Evolutionary conservation across 305 asterid genomes (phyloP), one percentile per base, ranked within the genome.

Genomic region (Coffea humblotiana): DNA sequence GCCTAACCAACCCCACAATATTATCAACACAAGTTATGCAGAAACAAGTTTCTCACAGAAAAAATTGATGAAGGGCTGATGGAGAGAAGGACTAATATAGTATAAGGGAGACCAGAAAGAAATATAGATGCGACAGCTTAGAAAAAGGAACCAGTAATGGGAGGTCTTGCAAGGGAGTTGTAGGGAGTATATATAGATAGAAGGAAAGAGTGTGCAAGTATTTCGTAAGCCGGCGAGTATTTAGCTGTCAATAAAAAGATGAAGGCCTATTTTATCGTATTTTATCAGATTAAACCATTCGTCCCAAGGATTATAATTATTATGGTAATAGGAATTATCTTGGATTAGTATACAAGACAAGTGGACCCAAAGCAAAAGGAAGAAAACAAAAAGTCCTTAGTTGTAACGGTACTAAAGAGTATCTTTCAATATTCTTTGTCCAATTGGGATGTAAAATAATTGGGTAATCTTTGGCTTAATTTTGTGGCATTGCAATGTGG

Each of bases 131-230:
- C 2, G 18, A 54, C 7, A 4, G 8, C 32, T 29, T 29, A 29
- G 32, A 29, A 56, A 0, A 64, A 1, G 19, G 75, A 58, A 43
- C 9, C 27, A 47, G 40, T 19, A 18, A 61, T 23, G 75, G 40
- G 40, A 51, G 56, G 51, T 32, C 2, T 4, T 63, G 21, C 1
- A 71, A 43, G 69, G 37, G 77, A 13, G 60, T 68, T 5, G 78
- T 75, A 10, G 52, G 13, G 88, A 27, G 86, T 88, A 79, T 89
- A 81, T 88, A 88, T 88, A 90, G 79, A 82, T 64, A 56, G 70
- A 10, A 13, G 66, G 70, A 10, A 13, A 27, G 43, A 37, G 43
- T 37, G 43, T 37, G 43, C 43, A 37, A 27, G 68, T 48, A 14
- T 23, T 5, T 51, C 64, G 43, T 45, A 29, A 47, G 73, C 25